These are phyloP conservation scores for Circinella minor DNA, from an alignment of 371 early-diverging fungal species.

Conservation along the genomic window DNA sequence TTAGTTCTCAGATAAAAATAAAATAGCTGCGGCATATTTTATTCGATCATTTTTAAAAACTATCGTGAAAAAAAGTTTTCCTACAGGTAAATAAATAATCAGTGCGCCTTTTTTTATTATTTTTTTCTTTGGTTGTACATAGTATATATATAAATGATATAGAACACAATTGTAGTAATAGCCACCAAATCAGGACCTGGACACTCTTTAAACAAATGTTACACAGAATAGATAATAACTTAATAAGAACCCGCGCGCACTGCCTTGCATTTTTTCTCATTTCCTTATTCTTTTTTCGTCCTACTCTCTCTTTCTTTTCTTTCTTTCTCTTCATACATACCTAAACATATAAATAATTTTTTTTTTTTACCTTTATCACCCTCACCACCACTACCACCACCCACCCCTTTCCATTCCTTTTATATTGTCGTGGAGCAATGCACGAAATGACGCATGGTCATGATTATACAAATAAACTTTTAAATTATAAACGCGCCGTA, in stretches of 20 bases:
- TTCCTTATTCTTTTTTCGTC: not conserved
- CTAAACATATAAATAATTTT: too few relatives aligned
- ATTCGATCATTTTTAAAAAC: too few relatives aligned
- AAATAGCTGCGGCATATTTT: too few relatives aligned
- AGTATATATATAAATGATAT: not conserved
- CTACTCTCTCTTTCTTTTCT: not conserved
- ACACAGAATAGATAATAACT: not conserved
- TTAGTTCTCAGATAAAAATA: too few relatives aligned
- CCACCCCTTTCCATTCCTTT: not conserved
- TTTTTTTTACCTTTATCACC: not conserved
- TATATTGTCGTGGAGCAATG: not conserved
- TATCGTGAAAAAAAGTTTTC: too few relatives aligned
- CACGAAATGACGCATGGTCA: not conserved
- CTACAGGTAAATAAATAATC: too few relatives aligned
- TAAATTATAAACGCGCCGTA: constrained; percentile 10
- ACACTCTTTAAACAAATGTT: not conserved
- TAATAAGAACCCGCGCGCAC: not conserved
- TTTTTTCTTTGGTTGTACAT: not conserved
- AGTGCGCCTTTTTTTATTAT: too few relatives aligned
- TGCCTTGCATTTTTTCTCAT: not conserved
- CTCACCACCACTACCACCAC: too few relatives aligned
- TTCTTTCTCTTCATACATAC: not conserved
- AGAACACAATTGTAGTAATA: too few relatives aligned
- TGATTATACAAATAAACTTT: not conserved
- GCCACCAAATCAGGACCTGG: too few relatives aligned